Base-by-base conservation (phyloP, 2,329 filamentous ascomycete genomes). In the Sporothrix variecibatus region DNA sequence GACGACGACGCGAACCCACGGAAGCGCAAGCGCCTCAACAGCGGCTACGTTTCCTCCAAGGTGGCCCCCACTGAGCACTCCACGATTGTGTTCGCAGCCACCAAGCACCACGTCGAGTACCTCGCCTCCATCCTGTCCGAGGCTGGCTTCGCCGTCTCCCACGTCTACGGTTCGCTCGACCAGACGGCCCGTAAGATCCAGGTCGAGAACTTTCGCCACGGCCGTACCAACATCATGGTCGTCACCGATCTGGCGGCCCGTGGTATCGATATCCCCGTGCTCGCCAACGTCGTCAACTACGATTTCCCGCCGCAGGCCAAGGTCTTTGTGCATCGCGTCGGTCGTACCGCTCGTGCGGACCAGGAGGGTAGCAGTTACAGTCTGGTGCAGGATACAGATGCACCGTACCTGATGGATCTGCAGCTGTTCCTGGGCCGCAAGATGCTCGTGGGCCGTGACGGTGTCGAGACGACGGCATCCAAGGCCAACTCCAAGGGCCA, bases 221-320 rank as follows among this genome's bases (percentile, higher is more conserved):
- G 96, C 7, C 88, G 92, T 76, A 93, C 94, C 0, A 95, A 97
- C 78, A 94, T 99, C 67, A 85, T 99, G 9, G 95, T 99, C 2
- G 95, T 98, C 62, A 99, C 96, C 0, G 96, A 99, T 81, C 94
- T 99, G 72, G 96, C 96, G 17, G 96, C 96, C 28, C 89, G 96
- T 86, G 95, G 96, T 90, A 97, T 99, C 76, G 96, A 99, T 89
- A 97, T 99, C 78, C 96, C 96, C 0, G 89, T 98, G 65, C 87
- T 99, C 49, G 95, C 94, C 73, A 98, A 99, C 81, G 96, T 99
- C 75, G 95, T 99, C 85, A 98, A 99, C 85, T 99, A 97, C 83
- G 95, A 98, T 80, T 99, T 99, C 77, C 95, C 96, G 2, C 93
- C 95, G 1, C 96, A 98, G 79, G 94, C 96, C 26, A 99, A 99